Evolutionary conservation across 2,329 filamentous ascomycete species (phyloP).

Genomic region (Colletotrichum liaoningense): DNA sequence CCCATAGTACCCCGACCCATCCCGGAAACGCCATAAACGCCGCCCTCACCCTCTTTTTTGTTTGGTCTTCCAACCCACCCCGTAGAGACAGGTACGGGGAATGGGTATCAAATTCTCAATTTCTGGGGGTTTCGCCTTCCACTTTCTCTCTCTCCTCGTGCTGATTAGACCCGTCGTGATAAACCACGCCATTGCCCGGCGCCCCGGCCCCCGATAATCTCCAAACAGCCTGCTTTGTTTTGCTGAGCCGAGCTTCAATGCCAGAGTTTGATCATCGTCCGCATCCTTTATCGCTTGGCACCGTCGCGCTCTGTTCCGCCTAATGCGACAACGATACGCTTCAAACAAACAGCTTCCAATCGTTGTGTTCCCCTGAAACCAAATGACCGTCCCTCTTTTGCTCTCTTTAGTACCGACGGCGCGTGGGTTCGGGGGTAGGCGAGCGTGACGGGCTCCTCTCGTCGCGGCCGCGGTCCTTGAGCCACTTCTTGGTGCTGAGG

Average conservation of each 20-base stretch:
- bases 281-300: too few species aligned
- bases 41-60: not conserved
- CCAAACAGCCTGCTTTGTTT: too few species aligned
- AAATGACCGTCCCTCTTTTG: too few species aligned
- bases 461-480: slow-evolving; percentile 86
- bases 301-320: too few species aligned
- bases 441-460: slow-evolving; percentile 84
- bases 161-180: not conserved
- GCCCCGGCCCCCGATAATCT: not conserved
- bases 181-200: not conserved
- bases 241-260: too few species aligned
- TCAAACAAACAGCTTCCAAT: not conserved
- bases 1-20: not conserved
- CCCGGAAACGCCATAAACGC: slow-evolving; percentile 31
- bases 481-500: slow-evolving; percentile 95
- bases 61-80: not conserved
- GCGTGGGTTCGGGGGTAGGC: slow-evolving; percentile 86
- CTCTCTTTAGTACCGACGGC: slow-evolving; percentile 71
- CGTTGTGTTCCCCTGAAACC: not conserved
- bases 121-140: not conserved
- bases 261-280: too few species aligned
- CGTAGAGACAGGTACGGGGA: not conserved
- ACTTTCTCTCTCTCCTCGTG: not conserved
- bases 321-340: too few species aligned
- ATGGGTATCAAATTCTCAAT: slow-evolving; percentile 3